Percentiles rank a stretch among this genome's conserved stretches.
These are phyloP conservation scores for Groenewaldozyma tartarivorans DNA, from an alignment of 805 yeast species.

Conservation along the genomic window DNA sequence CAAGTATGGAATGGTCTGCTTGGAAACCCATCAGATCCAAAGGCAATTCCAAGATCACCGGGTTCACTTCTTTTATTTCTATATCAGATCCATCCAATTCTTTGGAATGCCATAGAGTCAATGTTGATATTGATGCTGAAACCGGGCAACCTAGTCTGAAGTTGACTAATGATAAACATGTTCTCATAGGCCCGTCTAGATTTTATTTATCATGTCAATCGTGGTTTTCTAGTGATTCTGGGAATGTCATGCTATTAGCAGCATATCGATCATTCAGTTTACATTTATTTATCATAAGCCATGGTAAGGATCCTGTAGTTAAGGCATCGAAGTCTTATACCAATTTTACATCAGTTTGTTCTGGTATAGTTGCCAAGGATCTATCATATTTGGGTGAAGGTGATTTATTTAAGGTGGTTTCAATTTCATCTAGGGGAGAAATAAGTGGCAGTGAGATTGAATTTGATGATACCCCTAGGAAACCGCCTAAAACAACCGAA, in stretches of 20 bases:
- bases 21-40: constrained; percentile 1
- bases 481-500: background rate
- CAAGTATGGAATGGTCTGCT: constrained; percentile 9
- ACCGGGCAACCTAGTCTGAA: background rate
- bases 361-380: constrained; percentile 5
- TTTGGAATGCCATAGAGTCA: background rate
- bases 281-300: constrained; percentile 5
- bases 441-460: constrained; percentile 3
- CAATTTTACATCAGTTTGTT: constrained; percentile 4
- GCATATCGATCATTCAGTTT: constrained; percentile 7
- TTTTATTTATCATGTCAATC: constrained; percentile 5
- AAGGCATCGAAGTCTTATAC: background rate
- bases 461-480: background rate
- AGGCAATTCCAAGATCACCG: background rate
- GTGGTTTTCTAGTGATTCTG: constrained; percentile 3
- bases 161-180: background rate
- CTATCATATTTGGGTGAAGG: background rate
- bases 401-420: constrained; percentile 2
- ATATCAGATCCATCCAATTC: background rate
- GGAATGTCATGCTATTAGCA: constrained; percentile 4
- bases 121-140: background rate
- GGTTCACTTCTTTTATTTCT: background rate
- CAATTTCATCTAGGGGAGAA: constrained; percentile 11
- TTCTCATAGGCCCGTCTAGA: constrained; percentile 5
- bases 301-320: background rate